Base-by-base conservation (phyloP, 495 filamentous ascomycete species). In the Daldinia caldariorum region DNA sequence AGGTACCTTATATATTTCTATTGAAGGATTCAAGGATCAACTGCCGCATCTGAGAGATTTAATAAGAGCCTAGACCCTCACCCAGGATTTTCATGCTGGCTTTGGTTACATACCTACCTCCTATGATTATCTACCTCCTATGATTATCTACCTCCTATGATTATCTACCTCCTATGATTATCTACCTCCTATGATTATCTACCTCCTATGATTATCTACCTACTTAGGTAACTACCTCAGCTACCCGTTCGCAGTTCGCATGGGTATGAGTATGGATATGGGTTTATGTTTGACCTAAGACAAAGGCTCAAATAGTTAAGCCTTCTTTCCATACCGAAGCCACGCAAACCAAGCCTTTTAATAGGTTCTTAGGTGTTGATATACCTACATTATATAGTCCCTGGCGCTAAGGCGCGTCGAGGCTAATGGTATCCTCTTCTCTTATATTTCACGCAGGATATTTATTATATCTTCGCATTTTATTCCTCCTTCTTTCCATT, bases 11-110 rank as follows among this genome's bases (percentile, higher is more conserved):
- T 22, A 26, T 26, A 26, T 26, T 26, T 58, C 34, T 8, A 22
- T 14, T 43, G 37, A 39, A 55, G 39, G 13, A 34, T 62, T 68
- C 22, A 20, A 34, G 41, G 41, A 62, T 68, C 34, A 61, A 62
- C n/a, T 68, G 65, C 65, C 58, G 58, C 49, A 22, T 41, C 43
- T 50, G 41, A 53, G 65, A 59, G 31, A 26, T 3, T 26, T 26
- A 26, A 26, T 26, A 26, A 3, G 6, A 35, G 9, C 34, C 65
- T 59, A 58, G 58, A 26, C 51, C 49, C 16, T 22, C 9, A 12
- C 13, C 2, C 13, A 47, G 14, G 43, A 47, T 29, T 54, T 54
- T 47, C 14, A 66, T 57, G 51, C 32, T 39, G n/a, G 50, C 18
- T 26, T 26, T 16, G 47, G 34, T 47, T 50, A 45, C 20, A 29